Percentiles rank a stretch among this genome's conserved stretches.
phyloP scores from a whole-genome alignment of 176 grass and related monocot genomes.

The Avena atlantica region DNA sequence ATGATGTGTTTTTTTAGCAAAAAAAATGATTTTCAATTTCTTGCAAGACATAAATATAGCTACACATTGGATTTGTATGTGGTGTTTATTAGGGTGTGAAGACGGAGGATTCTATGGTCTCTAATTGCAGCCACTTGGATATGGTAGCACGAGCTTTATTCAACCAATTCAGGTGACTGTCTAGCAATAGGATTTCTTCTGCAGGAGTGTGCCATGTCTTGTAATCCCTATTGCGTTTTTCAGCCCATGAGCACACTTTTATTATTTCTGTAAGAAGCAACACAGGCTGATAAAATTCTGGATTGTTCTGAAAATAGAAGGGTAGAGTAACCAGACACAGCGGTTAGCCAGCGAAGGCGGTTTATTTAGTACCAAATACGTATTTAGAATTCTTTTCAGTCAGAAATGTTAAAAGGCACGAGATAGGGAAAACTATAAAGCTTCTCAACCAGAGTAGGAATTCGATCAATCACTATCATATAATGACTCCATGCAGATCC shows the following conservation, averaged over 20 bases:
- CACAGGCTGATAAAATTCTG: not conserved
- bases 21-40: not conserved
- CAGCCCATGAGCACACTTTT: not conserved
- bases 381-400: not conserved
- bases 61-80: not conserved
- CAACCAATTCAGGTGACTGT: not conserved
- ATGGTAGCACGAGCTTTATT: not conserved
- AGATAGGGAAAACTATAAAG: no score
- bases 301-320: not conserved
- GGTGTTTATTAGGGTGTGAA: not conserved
- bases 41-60: not conserved
- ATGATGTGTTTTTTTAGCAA: not conserved
- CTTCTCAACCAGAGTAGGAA: no score
- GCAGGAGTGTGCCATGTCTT: not conserved
- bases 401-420: not conserved
- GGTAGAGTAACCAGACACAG: not conserved
- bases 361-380: not conserved
- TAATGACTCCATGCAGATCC: no score
- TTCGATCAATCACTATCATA: no score
- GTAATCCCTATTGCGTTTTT: not conserved
- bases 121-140: no score
- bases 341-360: not conserved
- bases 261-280: not conserved
- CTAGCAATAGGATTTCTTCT: not conserved
- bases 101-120: no score